Evolutionary conservation across 352 stramenopile species (phyloP), one percentile per base, ranked within the genome.

Genomic region (Phytophthora citricola): DNA sequence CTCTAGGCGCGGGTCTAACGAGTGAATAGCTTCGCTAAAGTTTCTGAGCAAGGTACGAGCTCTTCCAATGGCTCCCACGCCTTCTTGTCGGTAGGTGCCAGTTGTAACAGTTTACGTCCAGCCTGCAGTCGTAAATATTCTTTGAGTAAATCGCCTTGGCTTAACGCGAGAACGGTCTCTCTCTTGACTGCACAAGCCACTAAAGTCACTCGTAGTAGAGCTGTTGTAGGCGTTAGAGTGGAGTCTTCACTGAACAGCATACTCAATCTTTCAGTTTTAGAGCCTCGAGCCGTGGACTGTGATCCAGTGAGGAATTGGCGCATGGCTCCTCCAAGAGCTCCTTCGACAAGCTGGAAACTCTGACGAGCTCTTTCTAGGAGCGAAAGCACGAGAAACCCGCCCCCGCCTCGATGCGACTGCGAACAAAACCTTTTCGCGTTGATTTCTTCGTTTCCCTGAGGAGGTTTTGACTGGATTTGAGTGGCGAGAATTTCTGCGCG

Each of bases 361-460:
- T 58, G 47, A 26, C 63, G 69, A 7, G 73, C 65, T 14, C 44
- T 22, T 15, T 71, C 49, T 22, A 83, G 69, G 5, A 66, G 44
- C 1, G 68, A 61, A 1, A 86, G 20, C 4, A 90, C 45, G 10
- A 83, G 69, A 54, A 87, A 89, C 1, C 83, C 83, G 2, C 81
- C 76, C 10, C 83, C 78, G 3, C 73, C 69, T 51, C 63, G 61
- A 7, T 58, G 63, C 3, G 43, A 47, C 14, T 5, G 41, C 43
- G 49, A 47, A n/a, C 78, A 78, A 46, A 89, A 80, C 4, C 70
- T 54, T 0, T 59, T 66, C 6, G 57, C 62, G 44, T 86, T 75
- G 53, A 79, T 78, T 34, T 88, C 78, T 56, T 89, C 81, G 27
- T 90, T 66, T n/a, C 83, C 81, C 14, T 57, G 73, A 10, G 68